These are phyloP conservation scores for Nicotiana undulata DNA, from an alignment of 257 asterid species.

Conservation along the genomic window DNA sequence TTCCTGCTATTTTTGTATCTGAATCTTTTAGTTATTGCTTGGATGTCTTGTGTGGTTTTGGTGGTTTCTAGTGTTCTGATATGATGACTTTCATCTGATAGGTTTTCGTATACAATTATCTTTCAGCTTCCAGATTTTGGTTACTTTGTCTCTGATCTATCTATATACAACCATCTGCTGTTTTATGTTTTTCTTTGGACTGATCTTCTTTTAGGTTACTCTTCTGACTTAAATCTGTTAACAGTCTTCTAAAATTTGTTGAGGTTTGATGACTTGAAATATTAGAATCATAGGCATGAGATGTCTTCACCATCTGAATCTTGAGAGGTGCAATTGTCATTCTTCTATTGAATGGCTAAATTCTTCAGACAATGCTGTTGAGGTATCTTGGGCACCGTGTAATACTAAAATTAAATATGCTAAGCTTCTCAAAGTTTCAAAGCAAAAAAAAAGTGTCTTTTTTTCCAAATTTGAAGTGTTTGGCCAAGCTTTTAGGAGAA, in stretches of 20 bases:
- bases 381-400: too few species aligned
- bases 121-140: background rate
- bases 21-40: background rate
- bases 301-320: background rate
- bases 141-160: background rate
- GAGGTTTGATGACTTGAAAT: background rate
- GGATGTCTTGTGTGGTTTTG: background rate
- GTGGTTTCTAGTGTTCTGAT: background rate
- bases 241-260: background rate
- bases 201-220: background rate
- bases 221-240: background rate
- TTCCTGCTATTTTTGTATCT: background rate
- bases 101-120: background rate
- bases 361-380: too few species aligned
- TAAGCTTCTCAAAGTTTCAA: too few species aligned
- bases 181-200: background rate
- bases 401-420: too few species aligned
- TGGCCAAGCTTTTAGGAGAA: too few species aligned
- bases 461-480: too few species aligned
- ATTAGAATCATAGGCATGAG: background rate
- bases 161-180: background rate
- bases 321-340: background rate
- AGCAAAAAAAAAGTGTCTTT: too few species aligned
- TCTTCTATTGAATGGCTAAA: too few species aligned
- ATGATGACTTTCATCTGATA: background rate